phyloP scores from a whole-genome alignment of 257 asterid genomes.

The Nicotiana paniculata region DNA sequence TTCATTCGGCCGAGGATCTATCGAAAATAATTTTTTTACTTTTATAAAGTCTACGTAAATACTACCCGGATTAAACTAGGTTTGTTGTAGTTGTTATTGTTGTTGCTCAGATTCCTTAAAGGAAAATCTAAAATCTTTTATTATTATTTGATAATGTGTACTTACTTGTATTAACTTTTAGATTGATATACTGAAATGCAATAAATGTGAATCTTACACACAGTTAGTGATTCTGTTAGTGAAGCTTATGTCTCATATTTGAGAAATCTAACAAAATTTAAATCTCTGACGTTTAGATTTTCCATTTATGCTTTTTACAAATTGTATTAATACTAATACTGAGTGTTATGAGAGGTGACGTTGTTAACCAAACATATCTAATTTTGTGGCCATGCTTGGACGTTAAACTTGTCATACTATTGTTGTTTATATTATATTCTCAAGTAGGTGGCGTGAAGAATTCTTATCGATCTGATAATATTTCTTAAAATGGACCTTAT shows the following conservation, averaged over 20 bases:
- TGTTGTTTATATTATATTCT: not conserved
- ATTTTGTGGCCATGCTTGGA: not conserved
- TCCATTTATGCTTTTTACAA: not conserved
- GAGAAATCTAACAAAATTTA: not conserved
- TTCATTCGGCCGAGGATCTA: too few relatives aligned
- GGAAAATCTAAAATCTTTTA: not conserved
- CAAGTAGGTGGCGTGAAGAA: not conserved
- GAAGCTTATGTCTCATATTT: not conserved
- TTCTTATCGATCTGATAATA: not conserved
- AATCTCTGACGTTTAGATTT: not conserved
- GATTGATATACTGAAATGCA: too few relatives aligned
- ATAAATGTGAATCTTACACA: not conserved
- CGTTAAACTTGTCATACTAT: not conserved
- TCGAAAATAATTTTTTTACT: too few relatives aligned
- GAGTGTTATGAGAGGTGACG: not conserved
- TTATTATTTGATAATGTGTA: not conserved
- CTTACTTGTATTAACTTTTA: not conserved
- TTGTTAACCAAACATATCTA: constrained; percentile 11
- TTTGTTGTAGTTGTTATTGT: too few relatives aligned
- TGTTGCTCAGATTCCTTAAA: not conserved
- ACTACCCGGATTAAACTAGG: too few relatives aligned
- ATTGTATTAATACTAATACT: not conserved
- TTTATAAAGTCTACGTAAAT: too few relatives aligned
- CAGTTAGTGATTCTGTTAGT: not conserved
- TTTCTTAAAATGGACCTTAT: not conserved